Evolutionary conservation across 176 grass and related monocot genomes (phyloP).

Genomic region (Phragmites australis): DNA sequence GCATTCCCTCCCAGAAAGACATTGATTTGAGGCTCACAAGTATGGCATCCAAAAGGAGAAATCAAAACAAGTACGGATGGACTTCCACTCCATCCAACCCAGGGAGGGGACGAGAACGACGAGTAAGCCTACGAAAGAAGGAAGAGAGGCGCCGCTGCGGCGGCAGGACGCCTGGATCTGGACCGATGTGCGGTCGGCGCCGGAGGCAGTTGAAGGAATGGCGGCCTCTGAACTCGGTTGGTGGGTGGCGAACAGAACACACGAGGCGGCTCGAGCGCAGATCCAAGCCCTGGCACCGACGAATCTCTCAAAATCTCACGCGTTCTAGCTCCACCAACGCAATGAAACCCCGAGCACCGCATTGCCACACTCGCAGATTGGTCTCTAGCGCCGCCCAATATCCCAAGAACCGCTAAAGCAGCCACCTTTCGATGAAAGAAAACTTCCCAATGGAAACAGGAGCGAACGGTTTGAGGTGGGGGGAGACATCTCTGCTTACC

Average conservation of each 20-base stretch:
- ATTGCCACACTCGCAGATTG: neutral
- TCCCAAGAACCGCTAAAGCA: slow-evolving; percentile 23
- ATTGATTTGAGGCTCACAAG: neutral
- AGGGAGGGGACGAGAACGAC: neutral
- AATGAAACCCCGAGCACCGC: neutral
- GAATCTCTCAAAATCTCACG: slow-evolving; percentile 38
- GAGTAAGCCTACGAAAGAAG: neutral
- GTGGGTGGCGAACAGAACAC: neutral
- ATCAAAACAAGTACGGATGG: neutral
- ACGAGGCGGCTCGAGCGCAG: neutral
- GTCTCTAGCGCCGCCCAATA: neutral
- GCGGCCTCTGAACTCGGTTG: neutral
- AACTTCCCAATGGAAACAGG: neutral
- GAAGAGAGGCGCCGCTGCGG: neutral
- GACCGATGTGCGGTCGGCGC: neutral
- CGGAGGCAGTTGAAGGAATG: slow-evolving; percentile 1
- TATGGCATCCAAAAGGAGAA: neutral
- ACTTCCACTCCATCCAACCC: neutral
- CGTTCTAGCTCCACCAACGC: slow-evolving; percentile 47
- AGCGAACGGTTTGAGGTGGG: neutral
- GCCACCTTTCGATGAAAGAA: slow-evolving; percentile 2
- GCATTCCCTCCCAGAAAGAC: neutral
- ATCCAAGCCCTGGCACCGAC: slow-evolving; percentile 3
- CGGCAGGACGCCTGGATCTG: slow-evolving; percentile 30
- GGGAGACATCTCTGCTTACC: slow-evolving; percentile 1